These are phyloP conservation scores for Aspergillus sparsus DNA, from an alignment of 495 filamentous ascomycete genomes.

Conservation along the genomic window DNA sequence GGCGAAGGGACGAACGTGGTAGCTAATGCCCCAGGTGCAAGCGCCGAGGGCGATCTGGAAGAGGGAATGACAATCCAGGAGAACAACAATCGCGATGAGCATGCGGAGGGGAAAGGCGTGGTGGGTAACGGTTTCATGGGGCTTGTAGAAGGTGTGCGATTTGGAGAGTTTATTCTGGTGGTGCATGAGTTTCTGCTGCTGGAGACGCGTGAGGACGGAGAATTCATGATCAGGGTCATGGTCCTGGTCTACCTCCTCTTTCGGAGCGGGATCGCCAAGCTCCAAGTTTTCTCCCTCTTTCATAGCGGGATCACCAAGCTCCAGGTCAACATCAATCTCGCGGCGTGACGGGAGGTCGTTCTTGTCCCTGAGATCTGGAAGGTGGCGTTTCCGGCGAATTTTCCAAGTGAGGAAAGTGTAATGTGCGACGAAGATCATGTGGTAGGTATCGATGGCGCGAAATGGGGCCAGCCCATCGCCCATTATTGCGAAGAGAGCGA, in stretches of 20 bases:
- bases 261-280: constrained; percentile 39
- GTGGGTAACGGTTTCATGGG: constrained; percentile 78
- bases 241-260: constrained; percentile 28
- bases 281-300: constrained; percentile 42
- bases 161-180: constrained; percentile 75
- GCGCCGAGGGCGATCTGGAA: constrained; percentile 75
- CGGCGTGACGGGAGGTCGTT: constrained; percentile 65
- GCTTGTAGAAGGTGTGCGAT: constrained; percentile 82
- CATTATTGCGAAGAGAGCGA: constrained; percentile 75
- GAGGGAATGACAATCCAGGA: constrained; percentile 73
- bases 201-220: constrained; percentile 60
- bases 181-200: constrained; percentile 64
- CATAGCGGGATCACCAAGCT: constrained; percentile 41
- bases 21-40: constrained; percentile 71
- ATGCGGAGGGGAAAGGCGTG: constrained; percentile 72
- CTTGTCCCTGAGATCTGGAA: constrained; percentile 66
- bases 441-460: constrained; percentile 76
- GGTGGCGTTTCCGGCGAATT: constrained; percentile 58
- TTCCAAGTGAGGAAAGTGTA: constrained; percentile 73
- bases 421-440: constrained; percentile 71
- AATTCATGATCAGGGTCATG: constrained; percentile 42
- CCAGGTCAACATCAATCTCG: constrained; percentile 47
- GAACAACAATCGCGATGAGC: constrained; percentile 67
- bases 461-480: constrained; percentile 78
- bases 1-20: constrained; percentile 61